Base-by-base conservation (phyloP, 1,284 basidiomycete species). In the Sphagnurus paluster region DNA sequence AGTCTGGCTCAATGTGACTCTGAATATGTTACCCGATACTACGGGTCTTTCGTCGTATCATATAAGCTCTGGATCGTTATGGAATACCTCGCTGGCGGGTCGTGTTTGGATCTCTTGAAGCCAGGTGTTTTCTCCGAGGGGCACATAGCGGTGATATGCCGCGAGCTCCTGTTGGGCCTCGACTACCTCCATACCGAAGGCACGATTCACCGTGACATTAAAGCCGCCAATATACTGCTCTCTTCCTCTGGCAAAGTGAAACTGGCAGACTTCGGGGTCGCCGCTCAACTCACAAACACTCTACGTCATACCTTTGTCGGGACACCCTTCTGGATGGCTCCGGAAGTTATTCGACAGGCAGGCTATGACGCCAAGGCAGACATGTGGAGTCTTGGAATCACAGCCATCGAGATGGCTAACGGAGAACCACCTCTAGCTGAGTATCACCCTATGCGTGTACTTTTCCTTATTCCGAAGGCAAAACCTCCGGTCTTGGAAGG, bases 31-130 rank as follows among this genome's bases (percentile, higher is more conserved):
- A 99, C 96, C 28, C 79, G 87, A 38, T 99, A 98, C 68, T 98
- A 97, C 60, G 96, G 93, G 41, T 95, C 93, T 45, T 99, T 99
- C 66, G 92, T 99, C 50, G 87, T 92, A 54, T 86, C 91, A 11
- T 98, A 96, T 76, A 97, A 98, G 66, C 77, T 99, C 14, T 99
- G 97, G 97, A 99, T 99, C 63, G 79, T 99, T 61, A 99, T 99
- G 97, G 96, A 99, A 67, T 98, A 93, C 66, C 86, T 98, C 41
- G 94, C 94, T 0, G 97, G 96, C 25, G 96, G 96, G n/a, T 98
- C 94, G 16, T 98, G 96, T 70, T 81, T 97, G 42, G 96, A 98
- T 66, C 76, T 99, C 39, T 80, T 98, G 58, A 97, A 96, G 66
- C 83, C 92, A 0, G 95, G 93, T 19, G 74, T 82, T 16, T 97